Base-by-base conservation (phyloP, 2,329 filamentous ascomycete genomes). In the Monosporascus sp. region DNA sequence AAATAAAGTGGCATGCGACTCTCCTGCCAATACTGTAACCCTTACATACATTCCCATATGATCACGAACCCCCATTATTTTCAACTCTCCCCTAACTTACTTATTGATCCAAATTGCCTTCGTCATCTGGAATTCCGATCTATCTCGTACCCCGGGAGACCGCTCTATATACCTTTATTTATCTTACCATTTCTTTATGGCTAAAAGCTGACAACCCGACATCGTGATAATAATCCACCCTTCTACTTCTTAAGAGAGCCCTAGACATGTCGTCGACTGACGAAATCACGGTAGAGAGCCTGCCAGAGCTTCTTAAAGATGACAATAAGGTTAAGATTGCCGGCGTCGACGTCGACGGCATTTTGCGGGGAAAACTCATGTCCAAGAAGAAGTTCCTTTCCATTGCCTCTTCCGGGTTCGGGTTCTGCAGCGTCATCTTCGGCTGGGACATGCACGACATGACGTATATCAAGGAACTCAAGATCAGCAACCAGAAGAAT, bases 361-460 rank as follows among this genome's bases (percentile, higher is more conserved):
- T 88, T 50, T 73, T 92, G 49, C 86, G 89, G 37, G 89, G 89
- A 49, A 93, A 93, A 72, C 78, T 93, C 53, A 84, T 93, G 71
- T 86, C 87, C 59, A 91, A 92, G 77, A 86, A 85, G 68, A 93
- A 94, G 74, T 93, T 93, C 69, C 74, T 92, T 27, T 87, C 86
- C 5, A 82, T 91, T 50, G 84, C 84, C 6, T 74, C 83, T 55
- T 82, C 86, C 52, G 89, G 89, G 22, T 93, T 93, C 61, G 89
- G 89, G 19, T 92, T 93, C 75, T 92, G 89, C 74, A 90, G 86
- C 16, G 88, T 91, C 53, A 81, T 92, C 61, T 93, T 92, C 65
- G 88, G 89, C 63, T 93, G 89, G 89, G 89, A 93, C 65, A 92
- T 92, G 87, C 89, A 93, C 66, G 89, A 94, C 63, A 78, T 83